Base-by-base conservation (phyloP, 2,329 filamentous ascomycete species). In the Pestalotiopsis sp. region DNA sequence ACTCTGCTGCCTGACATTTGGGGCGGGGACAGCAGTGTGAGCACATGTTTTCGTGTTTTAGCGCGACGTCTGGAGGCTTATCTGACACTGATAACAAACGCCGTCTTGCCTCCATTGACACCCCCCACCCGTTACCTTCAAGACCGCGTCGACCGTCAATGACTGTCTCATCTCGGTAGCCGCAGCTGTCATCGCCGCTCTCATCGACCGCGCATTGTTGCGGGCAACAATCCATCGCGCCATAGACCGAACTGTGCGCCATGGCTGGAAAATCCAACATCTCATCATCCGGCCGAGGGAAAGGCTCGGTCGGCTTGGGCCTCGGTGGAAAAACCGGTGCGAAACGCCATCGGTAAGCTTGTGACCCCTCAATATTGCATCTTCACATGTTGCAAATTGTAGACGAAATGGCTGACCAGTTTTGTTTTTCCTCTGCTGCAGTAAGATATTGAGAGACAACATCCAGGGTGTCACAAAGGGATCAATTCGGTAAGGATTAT, bases 361-460 rank as follows among this genome's bases (percentile, higher is more conserved):
- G 45, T 62, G 25, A 38, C 23, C 57, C 31, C 11, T 11, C 27
- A 13, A 31, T 31, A 7, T 31, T 64, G 31, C 20, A 23, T 4
- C 38, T 12, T 20, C 27, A 6, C 27, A 31, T 1, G 27, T 7
- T 31, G 27, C 27, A 31, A 31, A 31, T 41, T 13, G 5, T 38
- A 25, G 25, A 23, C 25, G 45, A 4, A 5, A 14, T 57, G 20
- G 20, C 59, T 67, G 41, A 67, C 66, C 17, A 41, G 31, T 20
- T 5, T 31, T 31, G 27, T 31, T 31, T 7, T 31, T 31, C 27
- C 27, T 31, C 6, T 7, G 27, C 38, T 41, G 67, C 66, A 79
- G 77, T 11, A 79, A 78, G 70, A 74, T 78, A 25, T 70, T 79
- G 7, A 74, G 76, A 6, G 77, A 79, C 70, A 79, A 78, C 38